Evolutionary conservation across 2,329 filamentous ascomycete species (phyloP).

Genomic region (Cercospora citrullina): DNA sequence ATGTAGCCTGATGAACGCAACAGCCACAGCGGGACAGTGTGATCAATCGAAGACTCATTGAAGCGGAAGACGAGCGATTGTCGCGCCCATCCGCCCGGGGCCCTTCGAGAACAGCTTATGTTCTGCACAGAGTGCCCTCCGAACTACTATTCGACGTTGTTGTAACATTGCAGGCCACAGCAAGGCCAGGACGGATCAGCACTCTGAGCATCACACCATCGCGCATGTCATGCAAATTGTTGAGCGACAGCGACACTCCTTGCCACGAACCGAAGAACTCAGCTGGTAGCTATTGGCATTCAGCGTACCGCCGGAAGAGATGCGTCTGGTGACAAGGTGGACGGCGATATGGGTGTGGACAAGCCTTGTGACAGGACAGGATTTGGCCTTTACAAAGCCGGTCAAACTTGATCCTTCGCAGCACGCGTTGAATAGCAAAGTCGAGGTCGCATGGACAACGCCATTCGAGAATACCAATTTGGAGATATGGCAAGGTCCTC

Average conservation of each 20-base stretch:
- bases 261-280: not conserved
- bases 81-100: not conserved
- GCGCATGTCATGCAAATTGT: not conserved
- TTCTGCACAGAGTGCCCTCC: not conserved
- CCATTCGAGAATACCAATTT: slow-evolving; percentile 17
- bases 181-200: not conserved
- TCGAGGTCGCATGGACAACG: slow-evolving; percentile 13
- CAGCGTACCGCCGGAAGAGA: not conserved
- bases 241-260: not conserved
- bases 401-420: slow-evolving; percentile 12
- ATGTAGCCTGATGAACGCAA: not conserved
- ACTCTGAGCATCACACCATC: not conserved
- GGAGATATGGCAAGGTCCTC: slow-evolving; percentile 20
- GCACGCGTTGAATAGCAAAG: slow-evolving; percentile 8
- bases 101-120: not conserved
- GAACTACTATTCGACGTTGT: not conserved
- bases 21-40: not conserved
- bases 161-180: not conserved
- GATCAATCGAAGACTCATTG: not conserved
- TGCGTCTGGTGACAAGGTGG: not conserved
- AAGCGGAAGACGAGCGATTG: not conserved
- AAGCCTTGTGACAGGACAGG: not conserved
- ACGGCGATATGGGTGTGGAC: not conserved
- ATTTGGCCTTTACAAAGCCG: slow-evolving; percentile 1
- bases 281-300: not conserved